phyloP scores from a whole-genome alignment of 352 stramenopile species.

The Pythium periplocum region DNA sequence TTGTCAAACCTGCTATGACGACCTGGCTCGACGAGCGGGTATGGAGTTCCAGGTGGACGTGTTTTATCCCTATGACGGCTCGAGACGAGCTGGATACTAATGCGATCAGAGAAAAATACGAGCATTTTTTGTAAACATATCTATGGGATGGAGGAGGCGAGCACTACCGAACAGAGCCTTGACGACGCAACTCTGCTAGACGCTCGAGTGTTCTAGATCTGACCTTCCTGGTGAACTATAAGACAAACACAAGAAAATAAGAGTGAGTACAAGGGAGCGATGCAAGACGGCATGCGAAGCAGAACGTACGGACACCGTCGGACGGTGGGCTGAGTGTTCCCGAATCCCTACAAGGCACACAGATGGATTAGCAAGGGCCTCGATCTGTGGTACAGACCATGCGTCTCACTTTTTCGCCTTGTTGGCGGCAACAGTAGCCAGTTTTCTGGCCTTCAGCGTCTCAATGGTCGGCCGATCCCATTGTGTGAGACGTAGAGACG shows the following conservation, averaged over 20 bases:
- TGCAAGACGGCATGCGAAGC: no score
- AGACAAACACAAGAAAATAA: neutral
- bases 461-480: constrained; percentile 80
- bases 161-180: no score
- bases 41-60: constrained; percentile 12
- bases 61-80: constrained; percentile 51
- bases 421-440: constrained; percentile 33
- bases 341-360: constrained; percentile 14
- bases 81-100: constrained; percentile 22
- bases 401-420: constrained; percentile 28
- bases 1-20: constrained; percentile 38
- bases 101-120: neutral
- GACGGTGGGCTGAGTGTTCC: constrained; percentile 20
- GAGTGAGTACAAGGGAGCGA: neutral
- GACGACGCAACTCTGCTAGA: no score
- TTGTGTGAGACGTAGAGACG: constrained; percentile 61
- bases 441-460: constrained; percentile 52
- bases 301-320: constrained; percentile 15
- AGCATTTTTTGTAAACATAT: neutral
- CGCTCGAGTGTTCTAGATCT: no score
- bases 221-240: no score
- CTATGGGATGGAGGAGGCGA: no score
- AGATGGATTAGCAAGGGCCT: neutral
- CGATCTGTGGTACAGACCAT: no score
- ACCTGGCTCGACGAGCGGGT: constrained; percentile 11